Evolutionary conservation across 208 protist species (phyloP).

Genomic region (Wallacemonas rigidus): DNA sequence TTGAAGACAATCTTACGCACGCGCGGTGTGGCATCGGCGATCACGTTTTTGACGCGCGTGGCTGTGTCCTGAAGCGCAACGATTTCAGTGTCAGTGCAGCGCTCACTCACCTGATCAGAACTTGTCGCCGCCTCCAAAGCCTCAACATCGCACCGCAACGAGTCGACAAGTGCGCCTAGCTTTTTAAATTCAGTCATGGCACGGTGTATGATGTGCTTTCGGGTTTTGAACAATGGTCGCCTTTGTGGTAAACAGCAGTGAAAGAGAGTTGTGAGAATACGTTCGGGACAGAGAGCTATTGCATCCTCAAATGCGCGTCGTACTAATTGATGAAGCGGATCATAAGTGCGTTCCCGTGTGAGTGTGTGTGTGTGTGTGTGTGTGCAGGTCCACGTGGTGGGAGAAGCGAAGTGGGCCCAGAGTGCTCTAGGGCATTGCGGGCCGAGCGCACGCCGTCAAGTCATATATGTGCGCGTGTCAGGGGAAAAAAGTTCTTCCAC

Average conservation of each 20-base stretch:
- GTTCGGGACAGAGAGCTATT: too few relatives aligned
- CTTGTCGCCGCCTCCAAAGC: slow-evolving; percentile 13
- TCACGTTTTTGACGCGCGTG: slow-evolving; percentile 24
- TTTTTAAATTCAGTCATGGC: slow-evolving; percentile 81
- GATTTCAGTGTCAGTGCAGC: neutral
- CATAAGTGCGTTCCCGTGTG: neutral
- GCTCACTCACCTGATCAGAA: neutral
- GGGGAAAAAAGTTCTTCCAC: too few relatives aligned
- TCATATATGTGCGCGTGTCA: too few relatives aligned
- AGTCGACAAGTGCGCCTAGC: slow-evolving; percentile 35
- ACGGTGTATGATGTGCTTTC: too few relatives aligned
- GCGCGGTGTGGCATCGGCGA: slow-evolving; percentile 36
- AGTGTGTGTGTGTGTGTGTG: too few relatives aligned
- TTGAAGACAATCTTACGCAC: slow-evolving; percentile 72
- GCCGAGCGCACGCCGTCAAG: too few relatives aligned
- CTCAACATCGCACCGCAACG: slow-evolving; percentile 29
- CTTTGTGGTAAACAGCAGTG: neutral
- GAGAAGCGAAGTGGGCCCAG: too few relatives aligned
- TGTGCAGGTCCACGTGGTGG: too few relatives aligned
- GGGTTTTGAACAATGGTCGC: too few relatives aligned
- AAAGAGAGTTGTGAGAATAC: neutral
- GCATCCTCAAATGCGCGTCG: too few relatives aligned
- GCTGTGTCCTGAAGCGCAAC: slow-evolving; percentile 14
- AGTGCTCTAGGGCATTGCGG: too few relatives aligned
- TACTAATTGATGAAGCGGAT: neutral